Evolutionary conservation across 2,329 filamentous ascomycete genomes (phyloP), one percentile per base, ranked within the genome.

Genomic region (Fusarium sp.): DNA sequence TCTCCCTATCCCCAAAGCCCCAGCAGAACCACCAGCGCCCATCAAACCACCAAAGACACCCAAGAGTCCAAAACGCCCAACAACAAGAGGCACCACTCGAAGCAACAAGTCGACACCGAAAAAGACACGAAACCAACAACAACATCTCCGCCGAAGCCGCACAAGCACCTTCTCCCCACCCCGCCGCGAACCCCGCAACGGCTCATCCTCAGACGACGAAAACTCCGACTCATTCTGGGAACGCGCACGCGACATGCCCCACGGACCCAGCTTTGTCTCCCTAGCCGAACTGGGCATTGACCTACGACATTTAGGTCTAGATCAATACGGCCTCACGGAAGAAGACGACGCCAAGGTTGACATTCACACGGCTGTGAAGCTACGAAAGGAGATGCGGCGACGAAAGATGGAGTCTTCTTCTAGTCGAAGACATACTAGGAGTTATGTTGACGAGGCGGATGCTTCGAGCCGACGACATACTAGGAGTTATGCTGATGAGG

Each of bases 331-430:
- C 3, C 64, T 73, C 3, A 70, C 65, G 1, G 72, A 72, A 1
- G 69, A 71, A 1, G 69, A 75, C 3, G 68, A 73, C 23, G 71
- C 67, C 3, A 72, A 73, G 36, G 67, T 69, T 16, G 67, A 75
- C 29, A 62, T 73, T n/a, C 64, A 62, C 8, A 72, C 73, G 11
- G 69, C 73, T 4, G 61, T 68, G 6, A 72, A 68, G 33, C 40
- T 74, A 4, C 64, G 65, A 2, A 73, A 65, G 23, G 74, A 71
- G 8, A 62, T 73, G 54, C 68, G 70, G 54, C 60, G 58, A 53
- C 7, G 64, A 16, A 56, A 62, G 14, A 51, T 63, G 16, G 38
- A 53, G 14, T 31, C 29, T 31, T 29, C 27, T 29, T 11, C 56
- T 16, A 66, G 49, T 40, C 54, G 65, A 20, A 58, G 58, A 29